Evolutionary conservation across 192 early-diverging fungal species (phyloP).

Genomic region (Martensiomyces pterosporus): DNA sequence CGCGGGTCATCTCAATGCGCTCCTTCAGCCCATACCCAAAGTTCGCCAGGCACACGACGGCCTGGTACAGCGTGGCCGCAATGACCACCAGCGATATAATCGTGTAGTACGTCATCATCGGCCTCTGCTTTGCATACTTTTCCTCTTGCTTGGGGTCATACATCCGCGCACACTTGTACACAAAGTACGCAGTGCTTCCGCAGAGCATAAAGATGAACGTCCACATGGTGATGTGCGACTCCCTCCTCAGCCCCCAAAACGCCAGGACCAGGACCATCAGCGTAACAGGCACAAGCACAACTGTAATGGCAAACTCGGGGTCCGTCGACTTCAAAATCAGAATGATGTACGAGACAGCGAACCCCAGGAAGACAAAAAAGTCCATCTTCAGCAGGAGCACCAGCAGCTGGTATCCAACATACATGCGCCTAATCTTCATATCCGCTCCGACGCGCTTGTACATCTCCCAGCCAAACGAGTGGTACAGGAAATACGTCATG

Average conservation of each 20-base stretch:
- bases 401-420: constrained; percentile 46
- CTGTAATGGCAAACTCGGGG: constrained; percentile 48
- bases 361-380: constrained; percentile 49
- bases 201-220: constrained; percentile 38
- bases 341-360: constrained; percentile 56
- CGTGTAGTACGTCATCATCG: constrained; percentile 51
- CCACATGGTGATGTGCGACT: constrained; percentile 39
- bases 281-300: constrained; percentile 44
- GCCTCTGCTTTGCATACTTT: constrained; percentile 37
- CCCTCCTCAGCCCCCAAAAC: constrained; percentile 44
- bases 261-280: constrained; percentile 43
- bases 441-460: constrained; percentile 56
- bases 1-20: constrained; percentile 46
- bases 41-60: constrained; percentile 38
- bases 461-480: constrained; percentile 53
- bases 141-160: constrained; percentile 46
- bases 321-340: constrained; percentile 52
- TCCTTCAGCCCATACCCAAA: constrained; percentile 50
- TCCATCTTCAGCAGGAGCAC: constrained; percentile 51
- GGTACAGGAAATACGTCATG: constrained; percentile 50
- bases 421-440: constrained; percentile 54
- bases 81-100: constrained; percentile 34
- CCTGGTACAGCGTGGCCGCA: constrained; percentile 41
- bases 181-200: constrained; percentile 45
- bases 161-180: constrained; percentile 48